Percentiles rank a stretch among this genome's conserved stretches.
Conservation (phyloP, 441 rosid species). For the Populus trichocarpa region DNA sequence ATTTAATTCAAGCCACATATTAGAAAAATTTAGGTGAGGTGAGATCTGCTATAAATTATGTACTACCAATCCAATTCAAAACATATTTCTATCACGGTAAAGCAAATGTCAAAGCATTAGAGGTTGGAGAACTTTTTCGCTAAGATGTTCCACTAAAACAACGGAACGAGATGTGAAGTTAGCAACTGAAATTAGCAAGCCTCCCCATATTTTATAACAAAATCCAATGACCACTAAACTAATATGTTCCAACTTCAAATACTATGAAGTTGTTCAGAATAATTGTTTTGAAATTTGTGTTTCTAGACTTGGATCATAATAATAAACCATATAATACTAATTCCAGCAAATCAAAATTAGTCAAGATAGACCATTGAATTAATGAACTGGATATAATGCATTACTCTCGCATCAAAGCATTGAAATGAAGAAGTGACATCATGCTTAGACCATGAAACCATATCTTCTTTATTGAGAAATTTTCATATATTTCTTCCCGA, state of each 20-base stretch:
- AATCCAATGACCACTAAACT: not conserved
- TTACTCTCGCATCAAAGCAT: not conserved
- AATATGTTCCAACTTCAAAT: not conserved
- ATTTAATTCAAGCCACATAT: not conserved
- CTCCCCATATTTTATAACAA: not conserved
- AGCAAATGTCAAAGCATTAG: not conserved
- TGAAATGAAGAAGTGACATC: not conserved
- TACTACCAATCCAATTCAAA: not conserved
- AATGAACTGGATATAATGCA: not conserved
- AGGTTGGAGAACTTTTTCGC: not conserved
- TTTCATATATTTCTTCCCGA: not conserved
- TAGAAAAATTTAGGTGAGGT: not conserved
- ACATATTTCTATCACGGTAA: not conserved
- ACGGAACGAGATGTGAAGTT: not conserved
- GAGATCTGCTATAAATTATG: not conserved
- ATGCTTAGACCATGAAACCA: not conserved
- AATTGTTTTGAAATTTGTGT: not conserved
- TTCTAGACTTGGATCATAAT: not conserved
- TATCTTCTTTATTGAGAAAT: not conserved
- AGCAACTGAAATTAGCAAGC: not conserved
- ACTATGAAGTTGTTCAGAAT: not conserved
- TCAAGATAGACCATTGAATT: not conserved
- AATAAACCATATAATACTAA: not conserved
- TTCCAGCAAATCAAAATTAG: not conserved
- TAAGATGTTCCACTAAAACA: not conserved